Evolutionary conservation across 768 basidiomycete genomes (phyloP), one percentile per base, ranked within the genome.

Genomic region (Paxillus ammoniavirescens): DNA sequence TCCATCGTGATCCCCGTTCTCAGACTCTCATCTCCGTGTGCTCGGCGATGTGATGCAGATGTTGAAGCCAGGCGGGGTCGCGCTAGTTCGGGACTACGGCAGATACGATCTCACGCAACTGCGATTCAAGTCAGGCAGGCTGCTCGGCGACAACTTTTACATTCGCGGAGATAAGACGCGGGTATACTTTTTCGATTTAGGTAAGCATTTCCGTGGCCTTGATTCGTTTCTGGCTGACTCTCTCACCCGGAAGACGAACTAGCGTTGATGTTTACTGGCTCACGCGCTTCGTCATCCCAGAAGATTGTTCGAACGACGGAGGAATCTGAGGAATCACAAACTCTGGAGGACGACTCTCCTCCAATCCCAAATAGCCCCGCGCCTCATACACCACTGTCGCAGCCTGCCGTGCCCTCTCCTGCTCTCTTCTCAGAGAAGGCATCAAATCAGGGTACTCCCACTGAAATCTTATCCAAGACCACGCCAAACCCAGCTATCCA

Each of bases 111-210:
- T 99, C 42, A 91, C 97, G 1, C 96, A 98, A 69, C 76, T 99
- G 42, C 81, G 97, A 9, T 97, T 99, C 77, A 97, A 93, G 70
- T 79, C 79, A 6, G 85, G 87, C 2, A 80, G 97, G 10, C 79
- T 98, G 51, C 81, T 98, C 10, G 90, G 93, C 41, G 93, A 95
- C 44, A 95, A 97, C 66, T 87, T 99, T 59, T 99, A 99, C 64
- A 89, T 97, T 48, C 82, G 97, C 36, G 97, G 97, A 0, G 97
- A 99, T 73, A 95, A 93, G 63, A 98, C 97, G 0, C 79, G 97
- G 37, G 97, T 99, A 0, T 98, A 98, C 71, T 99, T 98, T 69
- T 99, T 99, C 60, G 89, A 91, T 55, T 69, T 91, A 10, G 91
- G 94, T 91, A 60, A 30, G 74, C 59, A 1, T 41, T 2, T 12